Base-by-base conservation (phyloP, 1,139 yeast genomes). In the Suhomyces chickasaworum region DNA sequence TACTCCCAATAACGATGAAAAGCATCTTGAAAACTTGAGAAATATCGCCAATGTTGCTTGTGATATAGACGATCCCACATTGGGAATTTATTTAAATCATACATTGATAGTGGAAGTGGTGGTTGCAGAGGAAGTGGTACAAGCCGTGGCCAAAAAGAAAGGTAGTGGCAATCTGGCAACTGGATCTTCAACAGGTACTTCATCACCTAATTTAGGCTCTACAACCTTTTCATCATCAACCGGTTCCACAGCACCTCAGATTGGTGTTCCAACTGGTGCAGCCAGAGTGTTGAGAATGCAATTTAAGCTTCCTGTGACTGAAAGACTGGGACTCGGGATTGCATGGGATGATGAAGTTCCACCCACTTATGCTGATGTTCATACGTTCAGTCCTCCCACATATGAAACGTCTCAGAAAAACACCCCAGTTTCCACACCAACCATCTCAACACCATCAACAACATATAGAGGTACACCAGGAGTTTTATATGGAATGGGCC, bases 321-420 rank as follows among this genome's bases (percentile, higher is more conserved):
- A 91, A 63, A 75, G 98, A 47, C 86, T 96, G 0, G 99, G 99
- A 0, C 74, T 93, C 40, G 99, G 99, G 4, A 89, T 93, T 30
- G 88, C 98, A 0, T 93, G 99, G 99, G 98, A 93, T 66, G 98
- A 91, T 61, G 99, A 93, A 65, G 98, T 93, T 16, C 99, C 99
- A 1, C 99, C 99, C 1, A 88, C 89, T 18, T 93, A 95, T 60
- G 89, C 82, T 44, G 93, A 89, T 57, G 91, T 91, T 16, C 73
- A 83, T 27, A 81, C 95, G 0, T 72, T 88, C 39, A 82, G 95
- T 38, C 98, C 99, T 0, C 99, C 99, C 1, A 83, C 83, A 7
- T 89, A 89, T 63, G 71, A 64, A 44, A 61, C 66, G 0, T 59
- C 66, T 20, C 61, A 54, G 3, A 46, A 52, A 9, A 47, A 51